phyloP scores from a whole-genome alignment of 768 basidiomycete genomes.

The Panaeolus papilionaceus region DNA sequence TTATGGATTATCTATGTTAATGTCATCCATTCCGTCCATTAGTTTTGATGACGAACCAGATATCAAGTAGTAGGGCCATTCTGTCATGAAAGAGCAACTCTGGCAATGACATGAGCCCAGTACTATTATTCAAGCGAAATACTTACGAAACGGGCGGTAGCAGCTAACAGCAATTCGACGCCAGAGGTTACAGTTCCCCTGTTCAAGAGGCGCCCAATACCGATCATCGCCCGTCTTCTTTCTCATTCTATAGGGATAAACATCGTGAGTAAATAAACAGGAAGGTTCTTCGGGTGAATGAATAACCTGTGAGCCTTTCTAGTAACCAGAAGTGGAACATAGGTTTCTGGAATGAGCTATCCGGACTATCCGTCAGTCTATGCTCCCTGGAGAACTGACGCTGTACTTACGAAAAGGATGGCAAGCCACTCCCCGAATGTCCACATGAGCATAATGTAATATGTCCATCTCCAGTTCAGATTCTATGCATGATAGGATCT shows the following conservation, averaged over 20 bases:
- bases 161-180: constrained; percentile 62
- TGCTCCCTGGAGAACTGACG: neutral
- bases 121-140: neutral
- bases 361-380: neutral
- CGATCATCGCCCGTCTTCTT: constrained; percentile 56
- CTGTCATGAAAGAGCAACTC: constrained; percentile 69
- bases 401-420: constrained; percentile 53
- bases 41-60: constrained; percentile 54
- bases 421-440: constrained; percentile 56
- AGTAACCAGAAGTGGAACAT: constrained; percentile 62
- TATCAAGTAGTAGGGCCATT: constrained; percentile 78
- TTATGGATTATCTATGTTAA: neutral
- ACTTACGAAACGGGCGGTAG: constrained; percentile 75
- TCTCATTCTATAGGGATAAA: constrained; percentile 48
- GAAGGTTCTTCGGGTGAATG: neutral
- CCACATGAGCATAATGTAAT: constrained; percentile 76
- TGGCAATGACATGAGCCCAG: constrained; percentile 29
- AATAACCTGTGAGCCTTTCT: constrained; percentile 61
- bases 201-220: constrained; percentile 69
- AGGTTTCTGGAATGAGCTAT: constrained; percentile 78
- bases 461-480: constrained; percentile 79
- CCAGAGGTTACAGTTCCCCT: constrained; percentile 47
- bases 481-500: constrained; percentile 40
- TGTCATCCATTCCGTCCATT: neutral
- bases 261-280: neutral